phyloP scores from a whole-genome alignment of 495 filamentous ascomycete genomes.

The Astrothelium macrocarpum region DNA sequence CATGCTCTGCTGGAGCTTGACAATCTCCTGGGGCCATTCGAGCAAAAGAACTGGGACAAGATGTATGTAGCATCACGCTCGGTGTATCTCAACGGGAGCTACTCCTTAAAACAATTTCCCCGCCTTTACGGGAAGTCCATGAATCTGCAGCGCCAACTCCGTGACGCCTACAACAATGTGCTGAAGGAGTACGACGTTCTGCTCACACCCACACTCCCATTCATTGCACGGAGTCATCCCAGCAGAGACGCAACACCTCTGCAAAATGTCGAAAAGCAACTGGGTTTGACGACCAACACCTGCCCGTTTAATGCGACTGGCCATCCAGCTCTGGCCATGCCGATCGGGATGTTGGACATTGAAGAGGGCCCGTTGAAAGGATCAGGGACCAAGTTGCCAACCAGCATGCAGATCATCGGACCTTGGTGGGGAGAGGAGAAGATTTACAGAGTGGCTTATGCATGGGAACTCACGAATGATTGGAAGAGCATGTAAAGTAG shows the following conservation, averaged over 20 bases:
- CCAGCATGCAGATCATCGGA: constrained; percentile 51
- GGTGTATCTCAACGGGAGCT: constrained; percentile 26
- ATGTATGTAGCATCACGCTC: constrained; percentile 22
- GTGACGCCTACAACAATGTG: constrained; percentile 38
- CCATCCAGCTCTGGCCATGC: constrained; percentile 49
- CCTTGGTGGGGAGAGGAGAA: constrained; percentile 41
- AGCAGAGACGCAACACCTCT: constrained; percentile 16
- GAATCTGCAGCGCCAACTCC: constrained; percentile 35
- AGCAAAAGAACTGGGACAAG: constrained; percentile 34
- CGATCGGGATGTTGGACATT: constrained; percentile 41
- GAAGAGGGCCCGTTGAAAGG: constrained; percentile 29
- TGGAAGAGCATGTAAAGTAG: constrained; percentile 36
- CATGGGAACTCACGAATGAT: constrained; percentile 42
- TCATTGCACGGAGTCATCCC: constrained; percentile 28
- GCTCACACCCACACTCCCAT: constrained; percentile 37
- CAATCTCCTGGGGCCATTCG: constrained; percentile 31
- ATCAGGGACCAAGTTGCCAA: constrained; percentile 35
- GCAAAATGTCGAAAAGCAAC: constrained; percentile 20
- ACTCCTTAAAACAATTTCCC: constrained; percentile 25
- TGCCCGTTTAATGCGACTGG: constrained; percentile 48
- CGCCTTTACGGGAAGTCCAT: constrained; percentile 33
- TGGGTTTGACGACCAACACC: constrained; percentile 45
- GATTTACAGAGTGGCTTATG: constrained; percentile 40
- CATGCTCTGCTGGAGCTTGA: constrained; percentile 37
- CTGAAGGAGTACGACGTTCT: constrained; percentile 39